Conservation (phyloP, 2,329 filamentous ascomycete genomes). For the Fusarium sp. region DNA sequence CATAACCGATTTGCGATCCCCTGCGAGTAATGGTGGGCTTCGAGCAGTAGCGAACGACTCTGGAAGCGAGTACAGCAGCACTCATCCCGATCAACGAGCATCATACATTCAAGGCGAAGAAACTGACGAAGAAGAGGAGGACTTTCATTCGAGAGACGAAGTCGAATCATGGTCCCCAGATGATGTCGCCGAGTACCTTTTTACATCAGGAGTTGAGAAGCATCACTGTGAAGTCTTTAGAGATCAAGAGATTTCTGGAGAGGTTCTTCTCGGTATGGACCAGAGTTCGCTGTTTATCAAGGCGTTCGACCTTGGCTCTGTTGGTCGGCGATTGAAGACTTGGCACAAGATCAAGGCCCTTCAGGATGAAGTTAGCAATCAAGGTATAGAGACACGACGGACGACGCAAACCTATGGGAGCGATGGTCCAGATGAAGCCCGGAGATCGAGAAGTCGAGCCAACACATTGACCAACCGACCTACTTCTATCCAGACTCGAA, state of each 20-base stretch:
- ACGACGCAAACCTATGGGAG: slow-evolving; percentile 71
- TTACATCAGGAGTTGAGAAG: slow-evolving; percentile 86
- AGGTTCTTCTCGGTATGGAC: slow-evolving; percentile 94
- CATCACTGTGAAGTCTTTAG: slow-evolving; percentile 94
- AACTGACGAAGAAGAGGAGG: slow-evolving; percentile 93
- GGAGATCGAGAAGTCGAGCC: slow-evolving; percentile 67
- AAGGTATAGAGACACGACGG: slow-evolving; percentile 60
- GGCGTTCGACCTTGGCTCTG: slow-evolving; percentile 92
- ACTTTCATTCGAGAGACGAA: slow-evolving; percentile 76
- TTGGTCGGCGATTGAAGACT: slow-evolving; percentile 89
- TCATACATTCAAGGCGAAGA: slow-evolving; percentile 96
- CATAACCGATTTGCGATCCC: slow-evolving; percentile 84
- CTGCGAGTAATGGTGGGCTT: slow-evolving; percentile 66
- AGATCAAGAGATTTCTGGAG: slow-evolving; percentile 95
- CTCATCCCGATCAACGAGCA: slow-evolving; percentile 79
- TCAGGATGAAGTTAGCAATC: slow-evolving; percentile 84
- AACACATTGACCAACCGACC: slow-evolving; percentile 70
- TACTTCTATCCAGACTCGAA: slow-evolving; percentile 63
- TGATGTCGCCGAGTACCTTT: slow-evolving; percentile 90
- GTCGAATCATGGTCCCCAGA: slow-evolving; percentile 85
- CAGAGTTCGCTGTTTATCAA: slow-evolving; percentile 96
- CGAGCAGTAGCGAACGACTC: slow-evolving; percentile 77
- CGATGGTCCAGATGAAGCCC: slow-evolving; percentile 70
- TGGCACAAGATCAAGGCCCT: slow-evolving; percentile 97
- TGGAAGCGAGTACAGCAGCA: slow-evolving; percentile 92